phyloP scores from a whole-genome alignment of 805 yeast genomes.

The Saccharomycopsis lassenensis region DNA sequence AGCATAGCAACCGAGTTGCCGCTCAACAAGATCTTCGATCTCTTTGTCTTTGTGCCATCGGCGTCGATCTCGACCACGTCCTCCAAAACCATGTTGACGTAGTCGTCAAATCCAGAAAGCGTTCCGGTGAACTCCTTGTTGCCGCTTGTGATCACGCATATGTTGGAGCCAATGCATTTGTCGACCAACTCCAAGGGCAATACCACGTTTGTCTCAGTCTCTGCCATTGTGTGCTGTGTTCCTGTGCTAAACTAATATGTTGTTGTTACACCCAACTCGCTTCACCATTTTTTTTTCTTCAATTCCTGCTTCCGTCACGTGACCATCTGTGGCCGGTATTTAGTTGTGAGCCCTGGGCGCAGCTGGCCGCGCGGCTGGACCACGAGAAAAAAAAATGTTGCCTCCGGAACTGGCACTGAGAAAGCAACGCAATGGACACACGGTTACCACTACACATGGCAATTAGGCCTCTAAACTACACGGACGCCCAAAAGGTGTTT shows the following conservation, averaged over 20 bases:
- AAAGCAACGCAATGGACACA: constrained; percentile 20
- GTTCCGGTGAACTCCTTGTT: constrained; percentile 80
- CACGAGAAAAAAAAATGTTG: too few relatives aligned
- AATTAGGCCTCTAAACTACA: constrained; percentile 68
- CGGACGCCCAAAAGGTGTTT: constrained; percentile 54
- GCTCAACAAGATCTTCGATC: constrained; percentile 55
- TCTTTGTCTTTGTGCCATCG: constrained; percentile 33
- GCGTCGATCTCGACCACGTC: constrained; percentile 57
- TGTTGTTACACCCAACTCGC: background rate
- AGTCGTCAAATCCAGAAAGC: constrained; percentile 88
- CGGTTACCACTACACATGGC: constrained; percentile 49
- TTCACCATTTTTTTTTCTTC: background rate
- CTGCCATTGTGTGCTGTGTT: constrained; percentile 9
- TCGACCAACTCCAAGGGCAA: constrained; percentile 83
- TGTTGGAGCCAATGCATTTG: constrained; percentile 68
- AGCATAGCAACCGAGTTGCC: constrained; percentile 64
- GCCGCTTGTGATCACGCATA: constrained; percentile 55
- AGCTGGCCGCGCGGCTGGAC: too few relatives aligned
- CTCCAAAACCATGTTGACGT: constrained; percentile 80
- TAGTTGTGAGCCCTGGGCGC: too few relatives aligned
- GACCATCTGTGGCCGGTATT: too few relatives aligned
- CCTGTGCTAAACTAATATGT: background rate
- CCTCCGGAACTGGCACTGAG: too few relatives aligned
- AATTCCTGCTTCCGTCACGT: too few relatives aligned
- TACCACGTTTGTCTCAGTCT: constrained; percentile 21